Percentiles rank a stretch among this genome's conserved stretches.
Evolutionary conservation across 1,284 basidiomycete species (phyloP).

Genomic region (Rhodotorula glutinis): DNA sequence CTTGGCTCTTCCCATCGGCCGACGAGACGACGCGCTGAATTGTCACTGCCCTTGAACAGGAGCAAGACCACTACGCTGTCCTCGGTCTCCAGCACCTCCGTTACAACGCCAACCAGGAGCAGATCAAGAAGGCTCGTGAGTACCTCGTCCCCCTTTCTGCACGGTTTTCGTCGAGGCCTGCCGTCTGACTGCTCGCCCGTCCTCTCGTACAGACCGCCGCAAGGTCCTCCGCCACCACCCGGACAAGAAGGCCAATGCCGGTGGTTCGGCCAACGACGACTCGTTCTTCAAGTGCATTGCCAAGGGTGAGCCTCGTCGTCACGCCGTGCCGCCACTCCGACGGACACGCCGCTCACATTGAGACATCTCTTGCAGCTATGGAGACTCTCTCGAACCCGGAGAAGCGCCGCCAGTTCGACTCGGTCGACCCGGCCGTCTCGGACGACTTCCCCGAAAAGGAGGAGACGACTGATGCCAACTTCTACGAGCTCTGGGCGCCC

Average conservation of each 20-base stretch:
- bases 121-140: constrained; percentile 95
- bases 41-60: constrained; percentile 53
- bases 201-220: constrained; percentile 72
- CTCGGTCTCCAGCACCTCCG: constrained; percentile 88
- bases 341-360: not conserved
- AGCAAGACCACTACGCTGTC: constrained; percentile 97
- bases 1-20: not conserved
- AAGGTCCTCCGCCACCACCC: constrained; percentile 99
- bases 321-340: not conserved
- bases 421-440: constrained; percentile 82
- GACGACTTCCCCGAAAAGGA: constrained; percentile 68
- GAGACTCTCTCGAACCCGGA: constrained; percentile 86
- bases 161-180: too few species aligned
- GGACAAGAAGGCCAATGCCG: constrained; percentile 85
- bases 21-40: not conserved
- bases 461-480: constrained; percentile 61
- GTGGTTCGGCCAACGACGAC: constrained; percentile 82
- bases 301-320: constrained; percentile 61
- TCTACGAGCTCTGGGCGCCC: constrained; percentile 65
- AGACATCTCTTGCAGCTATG: constrained; percentile 46
- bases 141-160: constrained; percentile 34
- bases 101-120: constrained; percentile 80
- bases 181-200: too few species aligned
- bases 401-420: constrained; percentile 92
- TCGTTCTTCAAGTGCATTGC: constrained; percentile 99